Conservation (phyloP, 2,329 filamentous ascomycete genomes). For the Cladosporium phlei region DNA sequence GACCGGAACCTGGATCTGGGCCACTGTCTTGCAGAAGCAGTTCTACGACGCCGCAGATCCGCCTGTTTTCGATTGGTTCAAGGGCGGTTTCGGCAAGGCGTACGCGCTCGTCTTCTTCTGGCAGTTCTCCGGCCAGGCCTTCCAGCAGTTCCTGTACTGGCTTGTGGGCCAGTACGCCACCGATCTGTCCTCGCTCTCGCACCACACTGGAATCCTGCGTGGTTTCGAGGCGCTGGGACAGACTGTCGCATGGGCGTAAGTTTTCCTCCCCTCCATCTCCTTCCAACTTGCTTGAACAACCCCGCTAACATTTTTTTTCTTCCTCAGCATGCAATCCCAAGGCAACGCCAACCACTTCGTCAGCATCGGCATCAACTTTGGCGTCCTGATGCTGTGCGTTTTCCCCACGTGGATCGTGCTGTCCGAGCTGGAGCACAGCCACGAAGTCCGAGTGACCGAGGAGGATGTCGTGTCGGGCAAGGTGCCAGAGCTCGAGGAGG, state of each 20-base stretch:
- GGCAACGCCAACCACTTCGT: constrained; percentile 35
- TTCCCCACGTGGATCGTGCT: constrained; percentile 33
- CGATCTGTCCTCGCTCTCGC: constrained; percentile 29
- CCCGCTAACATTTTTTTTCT: constrained; percentile 17
- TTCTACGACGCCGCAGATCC: constrained; percentile 28
- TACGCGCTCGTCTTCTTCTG: constrained; percentile 26
- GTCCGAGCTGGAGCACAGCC: constrained; percentile 30
- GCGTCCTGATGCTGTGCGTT: constrained; percentile 29
- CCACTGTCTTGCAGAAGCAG: constrained; percentile 26
- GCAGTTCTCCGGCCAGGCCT: constrained; percentile 35
- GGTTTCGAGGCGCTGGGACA: constrained; percentile 34
- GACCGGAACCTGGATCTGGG: constrained; percentile 35
- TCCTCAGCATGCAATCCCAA: constrained; percentile 32
- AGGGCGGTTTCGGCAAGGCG: constrained; percentile 30
- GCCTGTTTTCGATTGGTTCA: constrained; percentile 33
- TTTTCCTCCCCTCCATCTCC: constrained; percentile 1
- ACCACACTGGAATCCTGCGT: constrained; percentile 34
- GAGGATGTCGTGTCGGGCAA: background rate
- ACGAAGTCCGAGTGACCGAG: constrained; percentile 21
- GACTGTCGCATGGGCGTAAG: constrained; percentile 35
- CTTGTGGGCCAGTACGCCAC: constrained; percentile 34
- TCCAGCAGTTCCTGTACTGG: constrained; percentile 36
- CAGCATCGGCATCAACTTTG: constrained; percentile 34
- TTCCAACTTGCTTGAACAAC: background rate
- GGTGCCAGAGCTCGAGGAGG: background rate